Evolutionary conservation across 371 early-diverging fungal genomes (phyloP), one percentile per base, ranked within the genome.

Genomic region (Mortierella sp.): DNA sequence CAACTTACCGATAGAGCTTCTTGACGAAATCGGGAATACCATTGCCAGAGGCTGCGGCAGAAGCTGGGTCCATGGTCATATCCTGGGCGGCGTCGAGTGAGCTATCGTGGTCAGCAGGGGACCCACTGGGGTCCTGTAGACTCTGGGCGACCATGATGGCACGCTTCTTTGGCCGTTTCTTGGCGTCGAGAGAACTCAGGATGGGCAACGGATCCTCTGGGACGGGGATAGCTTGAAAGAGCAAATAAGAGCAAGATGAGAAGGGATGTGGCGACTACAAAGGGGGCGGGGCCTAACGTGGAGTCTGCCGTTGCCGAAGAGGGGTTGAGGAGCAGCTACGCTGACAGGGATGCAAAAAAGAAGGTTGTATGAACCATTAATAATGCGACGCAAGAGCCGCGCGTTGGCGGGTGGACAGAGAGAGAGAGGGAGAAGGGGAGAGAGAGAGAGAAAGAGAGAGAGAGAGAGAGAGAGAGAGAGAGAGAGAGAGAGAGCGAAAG

Each of bases 21-120:
- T 82, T 85, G 12, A 87, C 85, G 66, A 87, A 87, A 55, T 87
- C 88, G n/a, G 88, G 85, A 15, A 83, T 83, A n/a, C 81, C 81
- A 60, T 56, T 67, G 18, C 72, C 68, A 16, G 72, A 45, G 26
- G 25, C 30, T 1, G 63, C n/a, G 3, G 70, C n/a, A 28, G 48
- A 30, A 0, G 52, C 26, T 25, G 26, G 57, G 26, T 26, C 50
- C 50, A 50, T 28, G 57, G 29, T 29, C 37, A 37, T 57, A 29
- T 57, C 57, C 26, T 57, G n/a, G 19, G 56, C 29, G 16, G n/a
- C 29, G 18, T 57, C 57, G 14, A 30, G 30, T 3, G 58, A 52
- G 58, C 61, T 66, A 47, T 30, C 59, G 12, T 16, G 50, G 37
- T 57, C 19, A 15, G 53, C 37, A n/a, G 53, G 47, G 0, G 64